Evolutionary conservation across 257 asterid species (phyloP), one percentile per base, ranked within the genome.

Genomic region (Leonotis leonurus): DNA sequence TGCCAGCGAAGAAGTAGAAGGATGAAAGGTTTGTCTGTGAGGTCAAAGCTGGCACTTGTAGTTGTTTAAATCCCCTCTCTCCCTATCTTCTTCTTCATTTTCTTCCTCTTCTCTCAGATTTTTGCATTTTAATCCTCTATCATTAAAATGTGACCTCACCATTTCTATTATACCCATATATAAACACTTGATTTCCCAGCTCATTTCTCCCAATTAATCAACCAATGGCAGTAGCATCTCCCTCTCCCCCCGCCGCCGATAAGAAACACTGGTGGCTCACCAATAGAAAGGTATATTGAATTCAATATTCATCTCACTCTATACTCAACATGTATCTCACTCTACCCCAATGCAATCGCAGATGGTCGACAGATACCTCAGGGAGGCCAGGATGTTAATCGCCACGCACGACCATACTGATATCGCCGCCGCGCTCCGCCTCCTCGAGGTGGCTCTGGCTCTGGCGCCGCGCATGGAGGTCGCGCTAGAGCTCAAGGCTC

Each of bases 181-280:
- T n/a, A n/a, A n/a, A n/a, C n/a, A n/a, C n/a, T n/a, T n/a, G n/a
- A n/a, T n/a, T n/a, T n/a, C n/a, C n/a, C n/a, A n/a, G n/a, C n/a
- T 27, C 33, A 27, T 32, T 7, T 32, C 11, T 5, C 10, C 4
- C 10, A 3, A n/a, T n/a, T n/a, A n/a, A 73, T 58, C 72, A 75
- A 20, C 61, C 73, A 48, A 86, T 89, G 97, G 84, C 99, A 30
- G 83, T 65, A 5, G 64, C 88, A 29, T 74, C 94, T 50, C 74
- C 60, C 62, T 36, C 82, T 66, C 72, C 67, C 14, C 75, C 80
- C 66, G 78, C 68, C 8, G 81, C 68, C 17, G 89, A 90, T 62
- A 85, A 73, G 82, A 89, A 82, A 65, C 96, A 83, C 82, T 93
- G 96, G 99, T 93, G 99, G 99, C 83, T 87, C 57, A 83, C 83